Evolutionary conservation across 768 basidiomycete genomes (phyloP).

Genomic region (Trametes coccinea): DNA sequence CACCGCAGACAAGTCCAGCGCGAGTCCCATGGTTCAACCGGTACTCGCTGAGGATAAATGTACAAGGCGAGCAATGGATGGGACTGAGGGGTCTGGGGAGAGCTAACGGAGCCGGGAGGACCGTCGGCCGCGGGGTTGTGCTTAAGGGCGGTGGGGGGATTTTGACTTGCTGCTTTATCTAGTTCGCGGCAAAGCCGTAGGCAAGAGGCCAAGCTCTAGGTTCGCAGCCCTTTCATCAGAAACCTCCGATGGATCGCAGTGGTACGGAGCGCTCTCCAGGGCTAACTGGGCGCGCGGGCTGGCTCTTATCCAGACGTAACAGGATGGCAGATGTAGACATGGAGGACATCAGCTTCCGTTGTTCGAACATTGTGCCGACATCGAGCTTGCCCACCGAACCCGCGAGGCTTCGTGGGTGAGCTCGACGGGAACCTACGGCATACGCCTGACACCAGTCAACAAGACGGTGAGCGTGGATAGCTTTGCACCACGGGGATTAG

Average conservation of each 20-base stretch:
- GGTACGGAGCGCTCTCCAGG: not conserved
- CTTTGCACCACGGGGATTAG: no score
- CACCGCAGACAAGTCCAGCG: constrained; percentile 26
- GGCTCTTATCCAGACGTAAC: no score
- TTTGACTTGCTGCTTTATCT: not conserved
- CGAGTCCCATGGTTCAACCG: not conserved
- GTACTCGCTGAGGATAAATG: not conserved
- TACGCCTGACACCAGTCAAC: no score
- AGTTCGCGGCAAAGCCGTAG: not conserved
- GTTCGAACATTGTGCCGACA: no score
- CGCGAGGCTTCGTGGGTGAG: no score
- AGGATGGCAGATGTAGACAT: no score
- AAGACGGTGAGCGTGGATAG: no score
- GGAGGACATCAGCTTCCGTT: no score
- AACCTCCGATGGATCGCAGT: not conserved
- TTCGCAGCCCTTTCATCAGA: not conserved
- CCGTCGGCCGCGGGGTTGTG: not conserved
- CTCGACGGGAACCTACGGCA: no score
- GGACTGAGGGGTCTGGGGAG: not conserved
- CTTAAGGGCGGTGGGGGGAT: not conserved
- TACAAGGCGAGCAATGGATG: not conserved
- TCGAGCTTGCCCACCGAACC: no score
- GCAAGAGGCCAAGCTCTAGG: not conserved
- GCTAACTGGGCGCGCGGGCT: not conserved
- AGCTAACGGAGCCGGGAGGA: not conserved